Evolutionary conservation across 2,329 filamentous ascomycete genomes (phyloP).

Genomic region (Pseudopithomyces chartarum): DNA sequence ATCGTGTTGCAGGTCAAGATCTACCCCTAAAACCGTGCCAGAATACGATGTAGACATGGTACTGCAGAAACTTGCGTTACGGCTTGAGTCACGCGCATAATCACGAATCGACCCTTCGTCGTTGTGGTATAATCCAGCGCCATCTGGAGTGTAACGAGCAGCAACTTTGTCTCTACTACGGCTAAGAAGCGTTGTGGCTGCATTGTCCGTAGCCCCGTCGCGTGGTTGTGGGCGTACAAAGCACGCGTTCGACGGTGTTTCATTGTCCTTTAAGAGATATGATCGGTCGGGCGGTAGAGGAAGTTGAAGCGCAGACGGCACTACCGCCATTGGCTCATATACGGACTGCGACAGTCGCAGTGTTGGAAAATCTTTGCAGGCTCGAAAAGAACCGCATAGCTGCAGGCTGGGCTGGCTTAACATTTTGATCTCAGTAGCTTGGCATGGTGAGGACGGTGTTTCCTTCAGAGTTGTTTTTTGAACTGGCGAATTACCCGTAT

Average conservation of each 20-base stretch:
- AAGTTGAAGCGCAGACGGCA: conserved; percentile 13
- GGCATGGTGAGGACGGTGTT: not conserved
- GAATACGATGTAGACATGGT: conserved; percentile 42
- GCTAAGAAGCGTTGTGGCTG: conserved; percentile 16
- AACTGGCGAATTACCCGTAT: conserved; percentile 1
- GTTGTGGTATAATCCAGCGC: conserved; percentile 23
- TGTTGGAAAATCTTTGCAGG: conserved; percentile 10
- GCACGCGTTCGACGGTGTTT: conserved; percentile 20
- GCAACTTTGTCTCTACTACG: conserved; percentile 25
- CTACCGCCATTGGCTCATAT: conserved; percentile 6
- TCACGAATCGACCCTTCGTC: conserved; percentile 25
- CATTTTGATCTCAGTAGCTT: conserved; percentile 12
- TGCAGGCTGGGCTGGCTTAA: conserved; percentile 17
- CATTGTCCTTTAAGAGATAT: conserved; percentile 9
- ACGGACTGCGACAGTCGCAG: conserved; percentile 4
- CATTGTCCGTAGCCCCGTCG: conserved; percentile 19
- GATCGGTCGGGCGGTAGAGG: conserved; percentile 18
- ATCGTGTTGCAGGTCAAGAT: conserved; percentile 38
- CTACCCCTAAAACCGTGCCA: conserved; percentile 40
- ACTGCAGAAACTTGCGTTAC: conserved; percentile 40
- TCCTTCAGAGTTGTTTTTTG: conserved; percentile 1
- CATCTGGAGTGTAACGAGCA: conserved; percentile 28
- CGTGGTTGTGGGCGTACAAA: conserved; percentile 27
- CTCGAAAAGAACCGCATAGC: conserved; percentile 5
- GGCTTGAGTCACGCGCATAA: conserved; percentile 22